Base-by-base conservation (phyloP, 192 early-diverging fungal genomes). In the Coemansia sp. region DNA sequence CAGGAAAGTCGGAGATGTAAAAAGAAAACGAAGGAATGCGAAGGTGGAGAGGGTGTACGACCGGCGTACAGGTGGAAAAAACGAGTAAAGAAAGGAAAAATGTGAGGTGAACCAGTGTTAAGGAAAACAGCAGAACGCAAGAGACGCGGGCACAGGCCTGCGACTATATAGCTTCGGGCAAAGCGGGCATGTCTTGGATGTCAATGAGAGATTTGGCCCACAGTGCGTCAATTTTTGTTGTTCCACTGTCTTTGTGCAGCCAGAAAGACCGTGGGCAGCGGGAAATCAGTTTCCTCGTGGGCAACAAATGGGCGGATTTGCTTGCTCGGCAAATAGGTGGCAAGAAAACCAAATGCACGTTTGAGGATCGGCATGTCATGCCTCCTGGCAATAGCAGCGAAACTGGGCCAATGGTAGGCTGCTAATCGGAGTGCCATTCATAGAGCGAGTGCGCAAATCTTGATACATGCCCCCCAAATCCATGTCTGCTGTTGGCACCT, bases 61-160 rank as follows among this genome's bases (percentile, higher is more conserved):
- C 60, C 60, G 60, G 60, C 60, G 60, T 36, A 62, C 60, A 42
- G 42, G 19, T 33, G 19, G 7, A 37, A 55, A 60, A 34, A 43
- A n/a, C n/a, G 29, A 43, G 24, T 15, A 52, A 11, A 26, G 46
- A 24, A 53, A n/a, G n/a, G n/a, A 53, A 53, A 52, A 12, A 24
- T 50, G 35, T 17, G 34, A 14, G 24, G 40, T 40, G 61, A 63
- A 63, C 53, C 27, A 55, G 26, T 32, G 61, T 63, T 63, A 63
- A 55, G 18, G 32, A 48, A 34, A 55, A 19, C 29, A 34, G 12
- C 39, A 24, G 12, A 34, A 15, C 1, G 15, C 9, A 2, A 6
- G 27, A 7, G 29, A 15, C 27, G 27, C 29, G n/a, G n/a, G n/a
- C n/a, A n/a, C n/a, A n/a, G n/a, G n/a, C n/a, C n/a, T n/a, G n/a